phyloP scores from a whole-genome alignment of 495 filamentous ascomycete species.

The Mycothermus thermophilus region DNA sequence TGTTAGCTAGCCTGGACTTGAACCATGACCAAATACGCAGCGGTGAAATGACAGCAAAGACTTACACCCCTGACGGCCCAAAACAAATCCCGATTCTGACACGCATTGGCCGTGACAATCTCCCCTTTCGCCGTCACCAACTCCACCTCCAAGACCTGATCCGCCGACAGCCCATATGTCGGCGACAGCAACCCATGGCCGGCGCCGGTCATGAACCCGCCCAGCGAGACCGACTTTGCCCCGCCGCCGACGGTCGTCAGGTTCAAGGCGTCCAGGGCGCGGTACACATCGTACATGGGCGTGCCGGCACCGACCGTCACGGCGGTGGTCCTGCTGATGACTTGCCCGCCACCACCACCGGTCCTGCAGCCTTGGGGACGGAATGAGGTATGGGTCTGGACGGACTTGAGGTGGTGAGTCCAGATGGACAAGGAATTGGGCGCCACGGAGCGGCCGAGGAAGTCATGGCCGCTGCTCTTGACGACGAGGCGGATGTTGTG shows the following conservation, averaged over 20 bases:
- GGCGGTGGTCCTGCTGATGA: slow-evolving; percentile 19
- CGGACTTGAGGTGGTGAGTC: slow-evolving; percentile 30
- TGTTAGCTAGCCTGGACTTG: neutral
- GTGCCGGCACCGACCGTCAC: slow-evolving; percentile 28
- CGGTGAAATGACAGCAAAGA: neutral
- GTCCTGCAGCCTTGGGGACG: slow-evolving; percentile 25
- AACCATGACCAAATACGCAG: neutral
- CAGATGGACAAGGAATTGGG: slow-evolving; percentile 40
- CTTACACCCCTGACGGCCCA: slow-evolving; percentile 51
- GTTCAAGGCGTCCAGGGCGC: slow-evolving; percentile 16
- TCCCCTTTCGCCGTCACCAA: slow-evolving; percentile 43
- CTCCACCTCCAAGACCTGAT: slow-evolving; percentile 49
- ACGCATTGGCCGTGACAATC: slow-evolving; percentile 39
- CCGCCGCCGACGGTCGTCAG: slow-evolving; percentile 25
- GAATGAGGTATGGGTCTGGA: slow-evolving; percentile 26
- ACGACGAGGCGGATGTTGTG: slow-evolving; percentile 48
- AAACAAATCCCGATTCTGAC: slow-evolving; percentile 46
- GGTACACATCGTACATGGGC: slow-evolving; percentile 25
- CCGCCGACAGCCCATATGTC: slow-evolving; percentile 45
- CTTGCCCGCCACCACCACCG: too few relatives aligned
- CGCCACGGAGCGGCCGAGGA: slow-evolving; percentile 38
- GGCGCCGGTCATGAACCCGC: slow-evolving; percentile 48
- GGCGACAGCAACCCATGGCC: slow-evolving; percentile 44
- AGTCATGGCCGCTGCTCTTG: slow-evolving; percentile 50
- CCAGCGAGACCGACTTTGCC: slow-evolving; percentile 14